These are phyloP conservation scores for Neoboletus subvelutipes DNA, from an alignment of 768 basidiomycete genomes.

Conservation along the genomic window DNA sequence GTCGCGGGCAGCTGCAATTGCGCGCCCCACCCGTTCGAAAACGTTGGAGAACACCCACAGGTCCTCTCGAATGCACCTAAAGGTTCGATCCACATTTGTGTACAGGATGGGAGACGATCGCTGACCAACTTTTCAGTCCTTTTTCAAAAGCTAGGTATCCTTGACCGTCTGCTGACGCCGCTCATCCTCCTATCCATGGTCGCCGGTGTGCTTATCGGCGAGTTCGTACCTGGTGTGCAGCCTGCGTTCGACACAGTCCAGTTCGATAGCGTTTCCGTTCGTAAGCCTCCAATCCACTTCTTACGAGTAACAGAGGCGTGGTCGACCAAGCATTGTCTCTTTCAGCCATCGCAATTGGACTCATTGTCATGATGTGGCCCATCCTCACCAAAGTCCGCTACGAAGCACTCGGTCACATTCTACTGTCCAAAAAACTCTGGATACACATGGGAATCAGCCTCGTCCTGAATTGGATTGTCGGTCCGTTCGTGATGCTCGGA, in stretches of 20 bases:
- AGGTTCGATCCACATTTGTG: slow-evolving; percentile 3
- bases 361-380: slow-evolving; percentile 90
- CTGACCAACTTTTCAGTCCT: slow-evolving; percentile 26
- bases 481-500: slow-evolving; percentile 82
- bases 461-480: slow-evolving; percentile 76
- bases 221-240: slow-evolving; percentile 59
- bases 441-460: slow-evolving; percentile 67
- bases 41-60: not conserved
- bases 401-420: slow-evolving; percentile 60
- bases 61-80: not conserved
- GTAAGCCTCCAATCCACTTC: slow-evolving; percentile 45
- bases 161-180: slow-evolving; percentile 64
- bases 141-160: slow-evolving; percentile 44
- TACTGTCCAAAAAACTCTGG: slow-evolving; percentile 56
- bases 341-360: slow-evolving; percentile 75
- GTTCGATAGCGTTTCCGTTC: slow-evolving; percentile 72
- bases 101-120: not conserved
- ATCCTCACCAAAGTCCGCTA: slow-evolving; percentile 75
- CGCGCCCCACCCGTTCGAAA: not conserved
- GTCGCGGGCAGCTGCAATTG: not conserved
- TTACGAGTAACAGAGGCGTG: not conserved
- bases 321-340: not conserved
- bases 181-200: slow-evolving; percentile 74
- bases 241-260: slow-evolving; percentile 59
- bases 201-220: slow-evolving; percentile 71